phyloP scores from a whole-genome alignment of 371 early-diverging fungal genomes.

The Syncephalastrum monosporum region DNA sequence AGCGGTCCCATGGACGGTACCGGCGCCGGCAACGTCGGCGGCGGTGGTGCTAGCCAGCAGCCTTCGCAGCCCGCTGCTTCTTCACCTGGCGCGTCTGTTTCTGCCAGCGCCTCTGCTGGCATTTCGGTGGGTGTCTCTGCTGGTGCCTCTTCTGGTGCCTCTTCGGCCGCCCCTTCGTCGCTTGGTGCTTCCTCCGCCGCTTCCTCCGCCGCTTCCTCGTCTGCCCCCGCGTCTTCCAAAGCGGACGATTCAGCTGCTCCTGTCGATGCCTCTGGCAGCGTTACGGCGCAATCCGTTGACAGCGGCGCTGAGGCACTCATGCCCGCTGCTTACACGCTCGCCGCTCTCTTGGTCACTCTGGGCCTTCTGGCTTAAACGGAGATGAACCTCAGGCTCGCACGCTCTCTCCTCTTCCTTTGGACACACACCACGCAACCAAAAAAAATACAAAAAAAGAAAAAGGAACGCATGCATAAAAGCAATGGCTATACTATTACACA shows the following conservation, averaged over 20 bases:
- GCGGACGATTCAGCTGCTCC: neutral
- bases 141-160: slow-evolving; percentile 1
- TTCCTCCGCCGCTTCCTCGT: neutral
- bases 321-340: neutral
- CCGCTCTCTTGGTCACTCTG: too few relatives aligned
- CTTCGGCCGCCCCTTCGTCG: slow-evolving; percentile 7
- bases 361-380: too few relatives aligned
- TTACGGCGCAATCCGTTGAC: slow-evolving; percentile 13
- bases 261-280: slow-evolving; percentile 1
- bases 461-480: too few relatives aligned
- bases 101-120: slow-evolving; percentile 6
- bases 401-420: too few relatives aligned
- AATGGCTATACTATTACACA: too few relatives aligned
- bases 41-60: neutral
- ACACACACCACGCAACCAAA: too few relatives aligned
- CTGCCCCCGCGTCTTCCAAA: neutral
- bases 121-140: slow-evolving; percentile 2
- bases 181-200: slow-evolving; percentile 5
- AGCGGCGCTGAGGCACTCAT: slow-evolving; percentile 3
- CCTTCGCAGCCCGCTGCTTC: slow-evolving; percentile 2
- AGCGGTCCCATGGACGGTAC: slow-evolving; percentile 34
- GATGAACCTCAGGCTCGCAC: too few relatives aligned
- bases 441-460: too few relatives aligned
- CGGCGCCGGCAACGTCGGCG: slow-evolving; percentile 1
- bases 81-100: neutral